phyloP scores from a whole-genome alignment of 306 rosid species.

The Vigna unguiculata region DNA sequence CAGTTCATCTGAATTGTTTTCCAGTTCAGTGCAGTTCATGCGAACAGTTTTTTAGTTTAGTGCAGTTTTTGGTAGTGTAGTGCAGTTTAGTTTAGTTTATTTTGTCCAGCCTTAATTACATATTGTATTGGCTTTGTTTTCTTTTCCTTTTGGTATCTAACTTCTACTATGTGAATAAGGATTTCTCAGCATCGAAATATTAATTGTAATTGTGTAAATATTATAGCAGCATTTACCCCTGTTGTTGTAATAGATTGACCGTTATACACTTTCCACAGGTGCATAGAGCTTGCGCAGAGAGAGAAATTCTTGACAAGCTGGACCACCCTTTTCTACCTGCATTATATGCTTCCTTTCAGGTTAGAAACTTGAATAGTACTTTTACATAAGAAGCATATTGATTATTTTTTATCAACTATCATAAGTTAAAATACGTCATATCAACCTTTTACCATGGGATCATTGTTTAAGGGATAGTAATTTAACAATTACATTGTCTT shows the following conservation, averaged over 20 bases:
- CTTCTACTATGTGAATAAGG: not conserved
- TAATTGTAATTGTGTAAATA: slow-evolving; percentile 12
- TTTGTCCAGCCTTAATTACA: too few species aligned
- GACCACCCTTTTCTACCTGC: slow-evolving; percentile 99
- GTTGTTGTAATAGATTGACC: slow-evolving; percentile 7
- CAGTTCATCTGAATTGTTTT: too few species aligned
- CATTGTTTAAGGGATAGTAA: slow-evolving; percentile 15
- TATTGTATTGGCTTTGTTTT: not conserved
- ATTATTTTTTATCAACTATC: not conserved
- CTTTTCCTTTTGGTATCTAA: slow-evolving; percentile 3
- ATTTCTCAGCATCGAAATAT: slow-evolving; percentile 5
- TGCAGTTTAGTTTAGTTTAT: too few species aligned
- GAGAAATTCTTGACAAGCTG: slow-evolving; percentile 95
- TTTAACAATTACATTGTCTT: slow-evolving; percentile 8
- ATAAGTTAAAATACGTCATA: not conserved
- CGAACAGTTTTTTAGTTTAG: too few species aligned
- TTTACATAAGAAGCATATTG: not conserved
- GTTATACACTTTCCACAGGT: slow-evolving; percentile 61
- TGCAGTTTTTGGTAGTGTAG: too few species aligned
- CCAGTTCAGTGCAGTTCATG: too few species aligned
- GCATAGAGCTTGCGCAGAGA: slow-evolving; percentile 97
- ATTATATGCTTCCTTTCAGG: slow-evolving; percentile 98
- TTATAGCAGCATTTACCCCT: slow-evolving; percentile 23
- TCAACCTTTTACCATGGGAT: not conserved
- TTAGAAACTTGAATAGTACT: slow-evolving; percentile 45